Base-by-base conservation (phyloP, 2,329 filamentous ascomycete species). In the Pezicula carpinea region DNA sequence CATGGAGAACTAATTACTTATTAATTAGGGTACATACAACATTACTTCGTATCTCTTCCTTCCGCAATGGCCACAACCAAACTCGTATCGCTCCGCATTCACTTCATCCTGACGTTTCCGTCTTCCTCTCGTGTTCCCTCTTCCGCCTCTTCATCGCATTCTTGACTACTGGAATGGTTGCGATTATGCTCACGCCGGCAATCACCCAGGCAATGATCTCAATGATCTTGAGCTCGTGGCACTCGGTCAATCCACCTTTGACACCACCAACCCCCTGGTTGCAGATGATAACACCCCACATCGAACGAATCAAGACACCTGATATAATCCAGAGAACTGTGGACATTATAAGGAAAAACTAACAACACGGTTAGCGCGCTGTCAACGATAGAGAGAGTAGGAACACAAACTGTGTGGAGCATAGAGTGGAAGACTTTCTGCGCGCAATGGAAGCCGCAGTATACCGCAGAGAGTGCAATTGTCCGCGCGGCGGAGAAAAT, bases 151-250 rank as follows among this genome's bases (percentile, higher is more conserved):
- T 53, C 19, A 50, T 46, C 13, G 51, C 46, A 38, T 52, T 53
- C 44, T 48, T 48, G 19, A 55, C 34, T 6, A 55, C 51, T 6
- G 48, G 49, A 13, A 50, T 18, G 5, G 50, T 31, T 26, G 43
- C 43, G 11, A 45, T 13, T 4, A 45, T 26, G 17, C 29, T 35
- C 8, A 45, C 45, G 7, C 33, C 43, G 5, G 49, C 53, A 8
- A 56, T 29, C 1, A 49, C 47, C 47, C 47, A 50, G 3, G 51
- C 49, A 43, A 53, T 50, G 14, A 55, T 53, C 23, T 55, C 53
- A 15, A 51, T 55, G 22, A 53, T 51, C 43, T 54, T 54, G 32
- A 54, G 33, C 26, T 54, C 50, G 33, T 55, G 53, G 29, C 51
- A 55, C 35, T 53, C 47, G 11, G 44, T 53, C 41, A 55, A 32